A percentile compares a stretch with the other conserved stretches of the same genome.
Evolutionary conservation across 345 rosid genomes (phyloP).

Genomic region (Melaleuca alternifolia): DNA sequence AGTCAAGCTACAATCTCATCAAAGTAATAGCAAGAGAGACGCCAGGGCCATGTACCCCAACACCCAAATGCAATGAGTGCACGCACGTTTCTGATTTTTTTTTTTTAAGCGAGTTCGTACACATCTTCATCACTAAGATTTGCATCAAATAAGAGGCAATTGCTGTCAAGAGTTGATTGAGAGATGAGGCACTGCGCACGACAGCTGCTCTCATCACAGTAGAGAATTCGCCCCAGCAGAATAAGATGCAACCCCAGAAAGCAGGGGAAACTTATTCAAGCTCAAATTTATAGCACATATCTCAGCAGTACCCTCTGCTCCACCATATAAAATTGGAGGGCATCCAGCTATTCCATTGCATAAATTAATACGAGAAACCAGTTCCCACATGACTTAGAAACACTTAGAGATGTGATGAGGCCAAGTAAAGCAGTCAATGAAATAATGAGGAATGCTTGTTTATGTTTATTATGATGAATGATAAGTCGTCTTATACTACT

Average conservation of each 20-base stretch:
- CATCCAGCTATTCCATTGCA: not conserved
- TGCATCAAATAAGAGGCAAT: not conserved
- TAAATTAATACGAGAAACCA: not conserved
- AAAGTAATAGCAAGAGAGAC: not conserved
- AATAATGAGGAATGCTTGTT: too few species aligned
- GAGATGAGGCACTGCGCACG: not conserved
- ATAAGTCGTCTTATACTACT: too few species aligned
- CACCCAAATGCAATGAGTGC: not conserved
- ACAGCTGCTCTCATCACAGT: not conserved
- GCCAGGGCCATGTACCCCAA: not conserved
- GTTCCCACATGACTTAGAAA: not conserved
- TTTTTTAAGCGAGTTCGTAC: not conserved
- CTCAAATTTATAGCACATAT: not conserved
- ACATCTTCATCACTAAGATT: not conserved
- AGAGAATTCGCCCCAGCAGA: not conserved
- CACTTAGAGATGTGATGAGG: not conserved
- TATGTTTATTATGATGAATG: too few species aligned
- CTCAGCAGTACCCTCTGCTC: not conserved
- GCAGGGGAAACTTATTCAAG: not conserved
- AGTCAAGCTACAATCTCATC: conserved; percentile 1
- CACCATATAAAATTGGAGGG: not conserved
- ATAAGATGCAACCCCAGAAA: not conserved
- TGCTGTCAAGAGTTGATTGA: not conserved
- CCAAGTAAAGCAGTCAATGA: not conserved
- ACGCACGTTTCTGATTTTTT: not conserved